Conservation (phyloP, 495 filamentous ascomycete genomes). For the Entonaema liquescens region DNA sequence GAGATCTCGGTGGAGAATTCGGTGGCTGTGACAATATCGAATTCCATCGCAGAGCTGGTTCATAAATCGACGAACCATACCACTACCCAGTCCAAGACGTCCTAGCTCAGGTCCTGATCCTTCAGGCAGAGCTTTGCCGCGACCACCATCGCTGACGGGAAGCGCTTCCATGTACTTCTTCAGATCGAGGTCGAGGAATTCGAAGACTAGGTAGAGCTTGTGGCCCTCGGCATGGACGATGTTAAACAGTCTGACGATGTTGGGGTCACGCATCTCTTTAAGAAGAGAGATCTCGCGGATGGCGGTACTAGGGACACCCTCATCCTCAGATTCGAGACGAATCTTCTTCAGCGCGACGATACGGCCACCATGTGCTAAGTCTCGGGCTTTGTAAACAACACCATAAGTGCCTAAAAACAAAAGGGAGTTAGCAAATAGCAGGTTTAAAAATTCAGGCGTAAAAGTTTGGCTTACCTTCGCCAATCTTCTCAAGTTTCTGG, state of each 20-base stretch:
- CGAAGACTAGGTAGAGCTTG: slow-evolving; percentile 94
- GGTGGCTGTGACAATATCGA: slow-evolving; percentile 94
- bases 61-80: slow-evolving; percentile 98
- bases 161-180: slow-evolving; percentile 99
- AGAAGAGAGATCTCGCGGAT: slow-evolving; percentile 96
- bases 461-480: slow-evolving; percentile 75
- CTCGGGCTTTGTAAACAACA: slow-evolving; percentile 91
- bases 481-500: slow-evolving; percentile 99
- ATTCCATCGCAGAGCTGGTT: slow-evolving; percentile 90
- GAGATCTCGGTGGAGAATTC: slow-evolving; percentile 92
- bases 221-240: slow-evolving; percentile 97
- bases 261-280: slow-evolving; percentile 96
- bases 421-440: neutral
- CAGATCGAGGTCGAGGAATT: slow-evolving; percentile 91
- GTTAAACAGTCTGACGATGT: slow-evolving; percentile 91
- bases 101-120: slow-evolving; percentile 71
- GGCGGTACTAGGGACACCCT: slow-evolving; percentile 94
- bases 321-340: slow-evolving; percentile 95
- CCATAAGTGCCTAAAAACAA: slow-evolving; percentile 78
- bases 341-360: slow-evolving; percentile 99
- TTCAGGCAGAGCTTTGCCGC: slow-evolving; percentile 87
- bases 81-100: slow-evolving; percentile 80
- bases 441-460: neutral
- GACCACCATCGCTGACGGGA: slow-evolving; percentile 86
- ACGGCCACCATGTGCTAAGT: slow-evolving; percentile 76